phyloP scores from a whole-genome alignment of 345 rosid genomes.

The Populus deltoides region DNA sequence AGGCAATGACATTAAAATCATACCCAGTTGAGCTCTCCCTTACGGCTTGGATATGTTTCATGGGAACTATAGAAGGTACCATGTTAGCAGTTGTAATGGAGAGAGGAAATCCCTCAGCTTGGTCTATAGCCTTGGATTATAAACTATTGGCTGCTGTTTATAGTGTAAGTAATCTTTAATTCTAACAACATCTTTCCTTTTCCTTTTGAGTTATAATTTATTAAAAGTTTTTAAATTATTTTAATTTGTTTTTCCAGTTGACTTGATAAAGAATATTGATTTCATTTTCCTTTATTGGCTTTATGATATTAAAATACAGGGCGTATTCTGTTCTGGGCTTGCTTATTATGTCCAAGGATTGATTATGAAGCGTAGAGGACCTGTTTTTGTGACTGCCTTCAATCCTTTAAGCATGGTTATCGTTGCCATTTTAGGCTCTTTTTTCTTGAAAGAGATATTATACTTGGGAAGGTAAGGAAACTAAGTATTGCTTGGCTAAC shows the following conservation, averaged over 20 bases:
- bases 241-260: background rate
- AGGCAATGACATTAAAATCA: slow-evolving; percentile 55
- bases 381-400: slow-evolving; percentile 71
- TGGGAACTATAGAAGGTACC: slow-evolving; percentile 60
- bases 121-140: slow-evolving; percentile 46
- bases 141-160: slow-evolving; percentile 42
- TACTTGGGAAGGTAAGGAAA: slow-evolving; percentile 45
- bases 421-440: slow-evolving; percentile 53
- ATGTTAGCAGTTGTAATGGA: slow-evolving; percentile 52
- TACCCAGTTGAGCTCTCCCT: slow-evolving; percentile 76
- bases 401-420: slow-evolving; percentile 62
- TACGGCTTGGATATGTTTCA: slow-evolving; percentile 58
- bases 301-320: slow-evolving; percentile 34
- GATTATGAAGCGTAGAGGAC: slow-evolving; percentile 57
- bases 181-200: background rate
- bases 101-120: slow-evolving; percentile 45
- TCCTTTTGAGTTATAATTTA: background rate
- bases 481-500: background rate
- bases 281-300: background rate
- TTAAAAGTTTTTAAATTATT: background rate
- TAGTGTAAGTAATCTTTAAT: slow-evolving; percentile 38
- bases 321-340: slow-evolving; percentile 50
- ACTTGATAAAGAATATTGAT: background rate
- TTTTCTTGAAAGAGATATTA: slow-evolving; percentile 50
- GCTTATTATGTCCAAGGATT: slow-evolving; percentile 64